Conservation (phyloP, 2,329 filamentous ascomycete genomes). For the Cercospora sp. region DNA sequence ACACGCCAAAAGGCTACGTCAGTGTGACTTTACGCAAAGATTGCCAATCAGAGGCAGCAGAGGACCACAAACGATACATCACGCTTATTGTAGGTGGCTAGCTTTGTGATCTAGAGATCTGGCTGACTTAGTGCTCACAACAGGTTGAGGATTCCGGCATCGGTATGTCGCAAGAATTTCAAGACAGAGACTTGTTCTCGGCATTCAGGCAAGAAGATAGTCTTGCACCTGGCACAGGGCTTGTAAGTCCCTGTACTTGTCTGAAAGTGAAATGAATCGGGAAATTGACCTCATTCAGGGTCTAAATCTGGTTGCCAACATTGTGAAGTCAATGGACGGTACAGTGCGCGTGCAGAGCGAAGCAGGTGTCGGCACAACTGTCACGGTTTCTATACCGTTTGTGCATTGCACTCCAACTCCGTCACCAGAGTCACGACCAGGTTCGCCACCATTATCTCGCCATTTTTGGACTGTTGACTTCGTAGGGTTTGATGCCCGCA, state of each 20-base stretch:
- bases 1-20: constrained; percentile 37
- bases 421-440: neutral
- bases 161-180: constrained; percentile 36
- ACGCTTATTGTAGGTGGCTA: neutral
- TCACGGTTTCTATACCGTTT: neutral
- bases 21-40: neutral
- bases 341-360: neutral
- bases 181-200: constrained; percentile 32
- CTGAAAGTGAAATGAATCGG: neutral
- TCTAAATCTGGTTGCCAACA: neutral
- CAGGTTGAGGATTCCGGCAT: constrained; percentile 33
- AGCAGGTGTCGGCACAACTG: neutral
- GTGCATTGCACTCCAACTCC: neutral
- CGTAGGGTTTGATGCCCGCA: neutral
- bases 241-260: neutral
- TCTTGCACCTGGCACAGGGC: constrained; percentile 36
- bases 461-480: neutral
- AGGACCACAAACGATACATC: neutral
- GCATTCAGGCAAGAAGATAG: constrained; percentile 39
- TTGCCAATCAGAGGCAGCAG: neutral
- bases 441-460: neutral
- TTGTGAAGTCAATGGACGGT: neutral
- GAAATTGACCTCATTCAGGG: neutral
- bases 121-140: neutral
- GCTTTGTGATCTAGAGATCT: neutral